Conservation (phyloP, 164 flowering plant species). For the Nymphaea colorata region DNA sequence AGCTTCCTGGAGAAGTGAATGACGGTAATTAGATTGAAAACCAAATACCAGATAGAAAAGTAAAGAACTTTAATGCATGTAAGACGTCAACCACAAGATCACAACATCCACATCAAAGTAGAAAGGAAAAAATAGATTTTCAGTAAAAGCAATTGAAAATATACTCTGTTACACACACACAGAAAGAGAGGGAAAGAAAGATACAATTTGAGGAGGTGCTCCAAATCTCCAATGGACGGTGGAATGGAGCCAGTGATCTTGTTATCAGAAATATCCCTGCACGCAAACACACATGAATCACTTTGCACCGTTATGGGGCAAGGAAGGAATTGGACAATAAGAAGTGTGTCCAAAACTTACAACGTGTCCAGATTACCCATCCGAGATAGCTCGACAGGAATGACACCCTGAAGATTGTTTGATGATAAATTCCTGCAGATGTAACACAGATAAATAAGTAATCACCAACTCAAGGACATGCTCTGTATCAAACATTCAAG, state of each 20-base stretch:
- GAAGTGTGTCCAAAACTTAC: conserved; percentile 32
- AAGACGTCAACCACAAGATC: no score
- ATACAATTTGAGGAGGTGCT: conserved; percentile 89
- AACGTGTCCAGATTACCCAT: conserved; percentile 85
- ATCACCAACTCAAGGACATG: not conserved
- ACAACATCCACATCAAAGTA: no score
- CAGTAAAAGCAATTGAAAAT: no score
- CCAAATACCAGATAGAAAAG: no score
- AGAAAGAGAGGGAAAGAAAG: conserved; percentile 8
- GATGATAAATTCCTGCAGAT: conserved; percentile 70
- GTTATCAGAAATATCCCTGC: conserved; percentile 81
- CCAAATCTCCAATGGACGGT: conserved; percentile 80
- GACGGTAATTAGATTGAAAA: conserved; percentile 2
- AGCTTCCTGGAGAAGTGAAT: conserved; percentile 39
- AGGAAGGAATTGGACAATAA: not conserved
- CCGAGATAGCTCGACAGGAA: conserved; percentile 83
- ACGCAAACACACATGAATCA: not conserved
- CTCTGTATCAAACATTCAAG: no score
- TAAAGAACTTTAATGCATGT: no score
- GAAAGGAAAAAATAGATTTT: no score
- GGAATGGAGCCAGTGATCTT: conserved; percentile 69
- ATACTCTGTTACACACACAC: no score
- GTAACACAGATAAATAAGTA: not conserved
- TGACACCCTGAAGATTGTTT: conserved; percentile 45
- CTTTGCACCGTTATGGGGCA: not conserved